Evolutionary conservation across 345 rosid genomes (phyloP).

Genomic region (Syzygium aromaticum): DNA sequence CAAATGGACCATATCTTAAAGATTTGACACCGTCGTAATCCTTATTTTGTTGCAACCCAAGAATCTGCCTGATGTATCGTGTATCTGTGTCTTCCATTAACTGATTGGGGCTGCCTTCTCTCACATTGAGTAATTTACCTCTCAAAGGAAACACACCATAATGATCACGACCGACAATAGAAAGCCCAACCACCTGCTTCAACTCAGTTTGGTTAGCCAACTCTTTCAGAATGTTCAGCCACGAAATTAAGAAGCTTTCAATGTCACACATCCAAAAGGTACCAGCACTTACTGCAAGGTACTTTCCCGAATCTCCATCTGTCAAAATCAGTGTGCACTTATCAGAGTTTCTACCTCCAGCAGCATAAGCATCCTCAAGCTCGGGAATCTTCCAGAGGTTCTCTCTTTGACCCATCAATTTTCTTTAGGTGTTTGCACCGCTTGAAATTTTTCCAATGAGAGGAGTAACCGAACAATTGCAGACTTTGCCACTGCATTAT

Average conservation of each 20-base stretch:
- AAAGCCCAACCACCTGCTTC: conserved; percentile 65
- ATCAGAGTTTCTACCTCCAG: conserved; percentile 74
- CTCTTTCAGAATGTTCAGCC: neutral
- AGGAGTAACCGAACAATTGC: conserved; percentile 70
- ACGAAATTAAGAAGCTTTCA: neutral
- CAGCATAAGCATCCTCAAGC: conserved; percentile 87
- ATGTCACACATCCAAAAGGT: neutral
- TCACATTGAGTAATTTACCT: conserved; percentile 87
- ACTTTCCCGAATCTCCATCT: conserved; percentile 98
- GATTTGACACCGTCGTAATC: conserved; percentile 61
- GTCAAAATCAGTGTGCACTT: conserved; percentile 86
- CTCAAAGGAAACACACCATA: conserved; percentile 92
- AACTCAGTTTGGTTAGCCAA: conserved; percentile 1
- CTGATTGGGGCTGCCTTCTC: conserved; percentile 76
- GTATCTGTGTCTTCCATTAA: conserved; percentile 69
- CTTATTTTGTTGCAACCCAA: conserved; percentile 81
- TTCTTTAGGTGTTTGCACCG: conserved; percentile 82
- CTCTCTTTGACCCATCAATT: conserved; percentile 76
- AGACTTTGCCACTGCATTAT: conserved; percentile 65
- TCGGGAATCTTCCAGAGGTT: conserved; percentile 53
- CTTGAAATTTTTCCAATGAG: conserved; percentile 83
- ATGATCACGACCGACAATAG: conserved; percentile 48
- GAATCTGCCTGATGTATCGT: conserved; percentile 76
- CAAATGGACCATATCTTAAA: conserved; percentile 94
- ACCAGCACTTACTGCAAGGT: conserved; percentile 68